These are phyloP conservation scores for Cutaneotrichosporon sp. DNA, from an alignment of 1,284 basidiomycete genomes.

Conservation along the genomic window DNA sequence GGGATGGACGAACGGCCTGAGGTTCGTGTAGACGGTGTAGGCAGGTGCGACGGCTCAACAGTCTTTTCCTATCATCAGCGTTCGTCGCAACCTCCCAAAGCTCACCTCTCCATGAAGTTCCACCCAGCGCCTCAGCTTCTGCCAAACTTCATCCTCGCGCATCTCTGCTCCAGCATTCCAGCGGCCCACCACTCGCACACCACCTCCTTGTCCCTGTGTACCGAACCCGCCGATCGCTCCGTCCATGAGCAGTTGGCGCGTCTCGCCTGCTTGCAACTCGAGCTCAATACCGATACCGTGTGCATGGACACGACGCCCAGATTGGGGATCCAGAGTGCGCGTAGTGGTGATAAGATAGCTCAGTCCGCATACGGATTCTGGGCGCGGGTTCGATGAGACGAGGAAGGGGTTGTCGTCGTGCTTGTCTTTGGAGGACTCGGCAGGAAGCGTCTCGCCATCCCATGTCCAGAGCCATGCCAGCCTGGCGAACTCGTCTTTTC, in stretches of 20 bases:
- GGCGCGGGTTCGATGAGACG: slow-evolving; percentile 7
- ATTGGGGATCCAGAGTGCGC: slow-evolving; percentile 40
- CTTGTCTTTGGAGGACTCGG: slow-evolving; percentile 18
- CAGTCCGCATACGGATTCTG: slow-evolving; percentile 19
- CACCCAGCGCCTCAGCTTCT: slow-evolving; percentile 43
- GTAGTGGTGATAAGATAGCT: slow-evolving; percentile 45
- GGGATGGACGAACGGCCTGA: slow-evolving; percentile 33
- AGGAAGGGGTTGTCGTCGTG: slow-evolving; percentile 24
- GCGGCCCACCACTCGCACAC: slow-evolving; percentile 42
- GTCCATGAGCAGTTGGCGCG: slow-evolving; percentile 33
- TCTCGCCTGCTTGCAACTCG: slow-evolving; percentile 42
- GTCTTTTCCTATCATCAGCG: not conserved
- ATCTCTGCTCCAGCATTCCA: slow-evolving; percentile 43
- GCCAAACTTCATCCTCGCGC: slow-evolving; percentile 36
- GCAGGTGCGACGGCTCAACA: slow-evolving; percentile 19
- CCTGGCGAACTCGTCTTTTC: slow-evolving; percentile 39
- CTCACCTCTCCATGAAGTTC: slow-evolving; percentile 33
- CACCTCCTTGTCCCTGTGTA: slow-evolving; percentile 41
- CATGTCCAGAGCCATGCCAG: slow-evolving; percentile 49
- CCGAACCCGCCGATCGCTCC: slow-evolving; percentile 35
- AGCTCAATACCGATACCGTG: slow-evolving; percentile 47
- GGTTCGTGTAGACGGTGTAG: slow-evolving; percentile 36
- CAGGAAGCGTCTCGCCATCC: slow-evolving; percentile 35
- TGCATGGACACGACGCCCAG: slow-evolving; percentile 37
- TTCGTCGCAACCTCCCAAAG: not conserved